phyloP scores from a whole-genome alignment of 176 grass and related monocot genomes.

The Cocos nucifera region DNA sequence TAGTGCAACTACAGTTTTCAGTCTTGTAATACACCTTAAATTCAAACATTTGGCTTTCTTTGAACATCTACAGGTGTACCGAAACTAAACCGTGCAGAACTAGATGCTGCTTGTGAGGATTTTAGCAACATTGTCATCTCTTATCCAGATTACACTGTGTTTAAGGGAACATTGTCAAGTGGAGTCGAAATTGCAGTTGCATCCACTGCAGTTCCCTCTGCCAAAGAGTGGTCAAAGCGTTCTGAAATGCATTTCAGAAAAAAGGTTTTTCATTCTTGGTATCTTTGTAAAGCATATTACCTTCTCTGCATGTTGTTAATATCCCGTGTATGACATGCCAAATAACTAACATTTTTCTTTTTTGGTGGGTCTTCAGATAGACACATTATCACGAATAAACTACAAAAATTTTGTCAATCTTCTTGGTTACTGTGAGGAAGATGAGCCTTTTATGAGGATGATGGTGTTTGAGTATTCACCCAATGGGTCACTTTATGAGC shows the following conservation, averaged over 20 bases:
- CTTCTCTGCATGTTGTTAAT: background rate
- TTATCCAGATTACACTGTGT: slow-evolving; percentile 72
- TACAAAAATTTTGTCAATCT: slow-evolving; percentile 98
- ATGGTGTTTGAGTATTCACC: slow-evolving; percentile 91
- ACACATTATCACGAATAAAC: slow-evolving; percentile 80
- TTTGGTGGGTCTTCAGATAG: slow-evolving; percentile 57
- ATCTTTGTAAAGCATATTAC: background rate
- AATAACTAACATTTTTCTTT: background rate
- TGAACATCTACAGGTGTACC: slow-evolving; percentile 60
- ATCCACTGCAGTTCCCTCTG: slow-evolving; percentile 48
- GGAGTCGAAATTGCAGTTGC: slow-evolving; percentile 92
- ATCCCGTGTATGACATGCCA: background rate
- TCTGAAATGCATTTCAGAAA: slow-evolving; percentile 72
- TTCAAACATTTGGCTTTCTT: too few relatives aligned
- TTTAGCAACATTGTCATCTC: slow-evolving; percentile 83
- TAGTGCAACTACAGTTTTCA: too few relatives aligned
- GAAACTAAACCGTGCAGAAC: slow-evolving; percentile 70
- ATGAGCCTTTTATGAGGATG: slow-evolving; percentile 97
- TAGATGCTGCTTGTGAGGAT: slow-evolving; percentile 90
- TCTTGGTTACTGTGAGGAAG: slow-evolving; percentile 86
- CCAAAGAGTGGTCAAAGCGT: slow-evolving; percentile 80
- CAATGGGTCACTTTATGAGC: slow-evolving; percentile 86
- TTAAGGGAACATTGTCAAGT: slow-evolving; percentile 93
- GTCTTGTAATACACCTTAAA: too few relatives aligned
- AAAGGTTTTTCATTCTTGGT: slow-evolving; percentile 49